These are phyloP conservation scores for Tetracladium marchalianum DNA, from an alignment of 495 filamentous ascomycete genomes.

Conservation along the genomic window DNA sequence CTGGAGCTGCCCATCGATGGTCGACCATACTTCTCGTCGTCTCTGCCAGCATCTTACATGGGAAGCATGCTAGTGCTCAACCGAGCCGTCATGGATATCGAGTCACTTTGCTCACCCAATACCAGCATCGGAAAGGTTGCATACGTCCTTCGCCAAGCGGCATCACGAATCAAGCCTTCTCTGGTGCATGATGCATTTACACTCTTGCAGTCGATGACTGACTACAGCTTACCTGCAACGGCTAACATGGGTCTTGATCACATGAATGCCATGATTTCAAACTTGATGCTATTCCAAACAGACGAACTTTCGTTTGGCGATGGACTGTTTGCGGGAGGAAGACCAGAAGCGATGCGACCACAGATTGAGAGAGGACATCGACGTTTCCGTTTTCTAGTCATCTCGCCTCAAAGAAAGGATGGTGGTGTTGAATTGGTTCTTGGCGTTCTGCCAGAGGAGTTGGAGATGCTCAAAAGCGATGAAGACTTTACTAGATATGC, in stretches of 20 bases:
- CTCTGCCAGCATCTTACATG: constrained; percentile 25
- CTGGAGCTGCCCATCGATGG: constrained; percentile 26
- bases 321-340: constrained; percentile 19
- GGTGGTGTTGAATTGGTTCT: constrained; percentile 25
- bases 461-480: constrained; percentile 21
- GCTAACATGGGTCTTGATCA: constrained; percentile 22
- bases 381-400: constrained; percentile 21
- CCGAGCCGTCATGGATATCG: constrained; percentile 20
- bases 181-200: constrained; percentile 27
- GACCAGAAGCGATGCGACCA: constrained; percentile 21
- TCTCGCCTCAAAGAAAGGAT: constrained; percentile 24
- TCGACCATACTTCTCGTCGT: constrained; percentile 23
- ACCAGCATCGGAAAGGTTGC: constrained; percentile 23
- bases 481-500: constrained; percentile 25
- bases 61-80: constrained; percentile 23
- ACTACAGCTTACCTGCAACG: constrained; percentile 18
- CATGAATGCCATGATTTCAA: constrained; percentile 24
- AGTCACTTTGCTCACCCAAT: constrained; percentile 18
- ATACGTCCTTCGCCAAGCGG: constrained; percentile 16
- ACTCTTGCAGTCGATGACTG: constrained; percentile 18
- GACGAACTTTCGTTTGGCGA: constrained; percentile 22
- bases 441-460: constrained; percentile 24
- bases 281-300: constrained; percentile 21
- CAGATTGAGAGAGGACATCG: constrained; percentile 21
- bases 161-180: constrained; percentile 14